A percentile compares a stretch with the other conserved stretches of the same genome.
phyloP scores from a whole-genome alignment of 2,329 filamentous ascomycete genomes.

The Trichoderma sp. region DNA sequence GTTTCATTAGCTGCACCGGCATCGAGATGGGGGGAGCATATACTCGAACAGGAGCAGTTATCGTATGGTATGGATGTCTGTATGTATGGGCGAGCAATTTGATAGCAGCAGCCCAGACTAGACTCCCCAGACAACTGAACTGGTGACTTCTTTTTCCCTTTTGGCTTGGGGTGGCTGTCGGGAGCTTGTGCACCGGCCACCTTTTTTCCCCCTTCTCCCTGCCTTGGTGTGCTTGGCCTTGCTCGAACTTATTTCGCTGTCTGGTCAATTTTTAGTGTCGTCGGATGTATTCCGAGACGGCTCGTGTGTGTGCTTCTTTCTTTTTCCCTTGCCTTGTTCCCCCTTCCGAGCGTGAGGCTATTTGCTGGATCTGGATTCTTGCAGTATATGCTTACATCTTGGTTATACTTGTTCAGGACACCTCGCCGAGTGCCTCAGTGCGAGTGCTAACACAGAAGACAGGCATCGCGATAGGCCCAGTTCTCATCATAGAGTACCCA shows the following conservation, averaged over 20 bases:
- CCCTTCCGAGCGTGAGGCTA: not conserved
- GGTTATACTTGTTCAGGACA: not conserved
- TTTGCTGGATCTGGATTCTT: not conserved
- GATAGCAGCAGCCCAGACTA: not conserved
- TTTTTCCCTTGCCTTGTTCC: not conserved
- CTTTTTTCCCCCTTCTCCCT: not conserved
- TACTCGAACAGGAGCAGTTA: not conserved
- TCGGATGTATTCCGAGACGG: slow-evolving; percentile 5
- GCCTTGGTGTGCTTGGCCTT: not conserved
- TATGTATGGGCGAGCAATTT: not conserved
- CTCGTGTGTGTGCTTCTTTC: not conserved
- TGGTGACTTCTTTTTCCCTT: not conserved
- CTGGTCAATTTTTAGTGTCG: not conserved
- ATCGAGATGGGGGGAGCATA: not conserved
- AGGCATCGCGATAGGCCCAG: too few relatives aligned
- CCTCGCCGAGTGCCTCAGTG: not conserved
- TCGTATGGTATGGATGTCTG: not conserved
- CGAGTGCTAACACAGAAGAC: too few relatives aligned
- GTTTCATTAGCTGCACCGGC: not conserved
- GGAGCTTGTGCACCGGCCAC: slow-evolving; percentile 7
- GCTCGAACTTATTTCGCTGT: not conserved
- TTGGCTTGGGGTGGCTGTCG: slow-evolving; percentile 3
- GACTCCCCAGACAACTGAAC: not conserved
- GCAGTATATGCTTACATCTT: not conserved
- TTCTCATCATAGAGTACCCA: not conserved